Evolutionary conservation across 768 basidiomycete genomes (phyloP).

Genomic region (Sporobolomyces phaffii): DNA sequence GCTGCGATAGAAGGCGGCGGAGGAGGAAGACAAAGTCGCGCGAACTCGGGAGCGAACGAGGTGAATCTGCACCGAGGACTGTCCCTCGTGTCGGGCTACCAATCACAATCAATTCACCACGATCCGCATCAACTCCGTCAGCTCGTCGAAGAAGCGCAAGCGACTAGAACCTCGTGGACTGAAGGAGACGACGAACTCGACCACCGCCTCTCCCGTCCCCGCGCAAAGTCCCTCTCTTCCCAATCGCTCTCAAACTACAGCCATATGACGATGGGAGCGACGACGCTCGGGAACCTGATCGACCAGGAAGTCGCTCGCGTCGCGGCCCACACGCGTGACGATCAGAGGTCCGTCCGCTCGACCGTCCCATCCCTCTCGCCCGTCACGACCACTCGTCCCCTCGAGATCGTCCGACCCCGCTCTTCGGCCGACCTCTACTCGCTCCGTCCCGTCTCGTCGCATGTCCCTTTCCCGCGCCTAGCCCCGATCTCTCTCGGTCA

Average conservation of each 20-base stretch:
- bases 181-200: constrained; percentile 1
- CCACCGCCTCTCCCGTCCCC: not conserved
- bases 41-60: not conserved
- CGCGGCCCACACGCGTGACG: not conserved
- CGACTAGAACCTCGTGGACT: not conserved
- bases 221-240: not conserved
- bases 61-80: not conserved
- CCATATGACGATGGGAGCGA: not conserved
- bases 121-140: not conserved
- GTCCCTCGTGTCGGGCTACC: not conserved
- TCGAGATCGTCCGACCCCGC: not conserved
- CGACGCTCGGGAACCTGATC: not conserved
- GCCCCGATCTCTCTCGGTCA: not conserved
- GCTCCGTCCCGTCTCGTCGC: not conserved
- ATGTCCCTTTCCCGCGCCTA: not conserved
- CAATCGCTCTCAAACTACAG: constrained; percentile 2
- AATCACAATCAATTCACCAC: constrained; percentile 1
- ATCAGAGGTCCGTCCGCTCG: not conserved
- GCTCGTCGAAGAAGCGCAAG: not conserved
- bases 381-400: not conserved
- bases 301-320: not conserved
- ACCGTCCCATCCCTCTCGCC: not conserved
- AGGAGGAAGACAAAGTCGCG: not conserved
- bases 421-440: not conserved
- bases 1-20: not conserved